A percentile compares a stretch with the other conserved stretches of the same genome.
Conservation (phyloP, 2,329 filamentous ascomycete genomes). For the Aspergillus sp. region DNA sequence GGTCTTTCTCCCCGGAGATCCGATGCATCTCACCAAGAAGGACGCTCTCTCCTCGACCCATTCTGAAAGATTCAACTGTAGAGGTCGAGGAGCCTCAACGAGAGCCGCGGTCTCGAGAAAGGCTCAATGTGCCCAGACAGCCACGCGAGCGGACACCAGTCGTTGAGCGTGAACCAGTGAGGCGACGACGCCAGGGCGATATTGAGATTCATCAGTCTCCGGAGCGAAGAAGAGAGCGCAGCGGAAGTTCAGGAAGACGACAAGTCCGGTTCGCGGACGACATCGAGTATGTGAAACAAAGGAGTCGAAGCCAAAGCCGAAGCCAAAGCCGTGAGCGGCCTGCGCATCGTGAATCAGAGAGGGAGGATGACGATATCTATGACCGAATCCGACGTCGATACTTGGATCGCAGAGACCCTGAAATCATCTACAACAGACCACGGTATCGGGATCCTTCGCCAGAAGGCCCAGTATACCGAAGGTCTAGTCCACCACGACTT, state of each 20-base stretch:
- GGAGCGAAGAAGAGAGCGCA: constrained; percentile 11
- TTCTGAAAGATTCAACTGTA: neutral
- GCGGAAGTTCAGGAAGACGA: constrained; percentile 10
- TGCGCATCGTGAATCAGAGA: constrained; percentile 3
- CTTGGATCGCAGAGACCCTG: neutral
- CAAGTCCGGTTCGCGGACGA: constrained; percentile 27
- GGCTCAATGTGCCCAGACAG: constrained; percentile 10
- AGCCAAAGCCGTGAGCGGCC: constrained; percentile 5
- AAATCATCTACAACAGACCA: constrained; percentile 2
- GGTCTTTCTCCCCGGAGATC: constrained; percentile 12
- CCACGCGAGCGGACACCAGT: constrained; percentile 27
- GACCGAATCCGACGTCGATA: neutral
- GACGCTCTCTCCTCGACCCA: neutral
- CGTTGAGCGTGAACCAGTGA: constrained; percentile 24
- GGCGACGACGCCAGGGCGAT: neutral
- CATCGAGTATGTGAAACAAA: constrained; percentile 20
- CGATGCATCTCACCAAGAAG: constrained; percentile 14
- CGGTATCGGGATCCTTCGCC: constrained; percentile 2
- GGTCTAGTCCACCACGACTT: neutral
- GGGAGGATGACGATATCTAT: neutral
- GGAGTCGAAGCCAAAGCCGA: constrained; percentile 7
- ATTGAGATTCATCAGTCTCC: constrained; percentile 23
- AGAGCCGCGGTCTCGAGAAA: constrained; percentile 6
- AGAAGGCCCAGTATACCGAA: constrained; percentile 8
- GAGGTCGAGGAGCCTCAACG: neutral